These are phyloP conservation scores for Madurella mycetomatis DNA, from an alignment of 2,329 filamentous ascomycete genomes.

Conservation along the genomic window DNA sequence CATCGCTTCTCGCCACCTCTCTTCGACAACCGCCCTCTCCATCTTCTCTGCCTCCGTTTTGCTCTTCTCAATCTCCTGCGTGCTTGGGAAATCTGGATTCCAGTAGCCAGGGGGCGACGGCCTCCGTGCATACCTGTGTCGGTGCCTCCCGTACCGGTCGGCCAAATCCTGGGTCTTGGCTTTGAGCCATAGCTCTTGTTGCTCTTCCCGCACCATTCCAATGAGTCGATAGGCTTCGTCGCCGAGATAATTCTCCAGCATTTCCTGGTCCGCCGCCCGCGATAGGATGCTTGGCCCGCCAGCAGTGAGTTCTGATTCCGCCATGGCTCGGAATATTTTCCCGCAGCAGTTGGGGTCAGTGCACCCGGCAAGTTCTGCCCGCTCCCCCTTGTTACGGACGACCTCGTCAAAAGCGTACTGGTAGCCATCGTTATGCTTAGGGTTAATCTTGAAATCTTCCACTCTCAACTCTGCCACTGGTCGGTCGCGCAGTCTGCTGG, in stretches of 20 bases:
- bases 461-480: conserved; percentile 55
- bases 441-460: conserved; percentile 80
- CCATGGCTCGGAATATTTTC: conserved; percentile 63
- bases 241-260: conserved; percentile 56
- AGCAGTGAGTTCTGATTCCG: conserved; percentile 43
- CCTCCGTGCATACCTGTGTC: conserved; percentile 66
- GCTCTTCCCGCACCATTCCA: conserved; percentile 56
- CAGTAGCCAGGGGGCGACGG: conserved; percentile 83
- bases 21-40: conserved; percentile 61
- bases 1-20: conserved; percentile 78
- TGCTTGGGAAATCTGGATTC: conserved; percentile 82
- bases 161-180: conserved; percentile 71
- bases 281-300: conserved; percentile 34
- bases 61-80: conserved; percentile 70
- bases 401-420: conserved; percentile 72
- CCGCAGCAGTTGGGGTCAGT: conserved; percentile 73
- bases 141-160: conserved; percentile 71
- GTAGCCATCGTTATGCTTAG: conserved; percentile 63
- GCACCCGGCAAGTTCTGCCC: conserved; percentile 69
- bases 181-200: conserved; percentile 64
- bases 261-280: conserved; percentile 39
- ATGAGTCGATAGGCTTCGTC: conserved; percentile 56
- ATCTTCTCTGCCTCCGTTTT: conserved; percentile 59
- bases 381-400: conserved; percentile 64
- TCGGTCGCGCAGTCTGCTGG: conserved; percentile 50